Evolutionary conservation across 495 filamentous ascomycete species (phyloP).

Genomic region (Aspergillus hancockii): DNA sequence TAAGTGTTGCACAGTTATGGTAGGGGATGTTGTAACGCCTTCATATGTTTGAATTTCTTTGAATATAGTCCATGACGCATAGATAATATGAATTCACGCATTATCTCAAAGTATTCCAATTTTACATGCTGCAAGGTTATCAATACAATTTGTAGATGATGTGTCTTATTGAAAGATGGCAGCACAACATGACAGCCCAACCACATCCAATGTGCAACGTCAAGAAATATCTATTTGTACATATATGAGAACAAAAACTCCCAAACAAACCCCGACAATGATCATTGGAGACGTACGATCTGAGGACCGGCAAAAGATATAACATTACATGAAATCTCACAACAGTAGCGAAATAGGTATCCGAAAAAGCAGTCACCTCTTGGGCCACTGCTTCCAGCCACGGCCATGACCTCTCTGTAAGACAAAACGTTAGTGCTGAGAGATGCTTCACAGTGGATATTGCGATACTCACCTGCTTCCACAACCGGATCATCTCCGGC

Average conservation of each 20-base stretch:
- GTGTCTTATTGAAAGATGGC: neutral
- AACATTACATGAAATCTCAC: conserved; percentile 31
- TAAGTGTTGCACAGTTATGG: conserved; percentile 37
- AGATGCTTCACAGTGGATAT: neutral
- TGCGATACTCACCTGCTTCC: conserved; percentile 76
- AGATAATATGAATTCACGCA: neutral
- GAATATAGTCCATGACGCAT: neutral
- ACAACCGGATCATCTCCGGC: conserved; percentile 84
- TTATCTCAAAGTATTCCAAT: neutral
- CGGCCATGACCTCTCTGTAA: conserved; percentile 77
- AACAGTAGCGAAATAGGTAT: conserved; percentile 14
- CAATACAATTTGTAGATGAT: neutral
- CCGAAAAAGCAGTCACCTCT: conserved; percentile 36
- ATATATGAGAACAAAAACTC: conserved; percentile 27
- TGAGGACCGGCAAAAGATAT: conserved; percentile 20
- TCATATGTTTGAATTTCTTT: conserved; percentile 21
- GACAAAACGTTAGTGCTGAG: neutral
- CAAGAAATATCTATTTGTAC: conserved; percentile 16
- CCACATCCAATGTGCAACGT: conserved; percentile 8
- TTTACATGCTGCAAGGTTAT: neutral
- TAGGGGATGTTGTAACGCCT: conserved; percentile 44
- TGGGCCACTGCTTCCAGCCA: conserved; percentile 92
- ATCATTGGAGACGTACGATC: conserved; percentile 23
- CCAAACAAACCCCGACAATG: conserved; percentile 34
- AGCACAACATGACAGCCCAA: neutral